Percentiles rank a stretch among this genome's conserved stretches.
Evolutionary conservation across 495 filamentous ascomycete species (phyloP).

Genomic region (Chlorociboria aeruginascens): DNA sequence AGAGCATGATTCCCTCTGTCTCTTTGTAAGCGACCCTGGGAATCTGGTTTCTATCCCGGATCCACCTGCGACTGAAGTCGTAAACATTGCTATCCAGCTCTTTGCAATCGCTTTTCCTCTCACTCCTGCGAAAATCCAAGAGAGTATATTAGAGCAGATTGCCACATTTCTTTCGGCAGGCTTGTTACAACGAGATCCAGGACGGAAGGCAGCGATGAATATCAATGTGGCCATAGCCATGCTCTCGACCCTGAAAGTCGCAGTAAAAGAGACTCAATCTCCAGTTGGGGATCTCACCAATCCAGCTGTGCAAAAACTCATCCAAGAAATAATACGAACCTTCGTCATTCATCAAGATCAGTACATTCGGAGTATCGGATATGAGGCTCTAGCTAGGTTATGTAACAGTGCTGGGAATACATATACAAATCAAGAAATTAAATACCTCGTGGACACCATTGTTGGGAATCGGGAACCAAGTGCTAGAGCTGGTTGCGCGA

Average conservation of each 20-base stretch:
- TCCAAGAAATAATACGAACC: slow-evolving; percentile 72
- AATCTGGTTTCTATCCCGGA: slow-evolving; percentile 48
- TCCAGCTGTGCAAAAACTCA: slow-evolving; percentile 67
- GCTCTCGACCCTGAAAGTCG: slow-evolving; percentile 67
- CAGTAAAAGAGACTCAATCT: slow-evolving; percentile 64
- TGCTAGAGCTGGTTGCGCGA: slow-evolving; percentile 84
- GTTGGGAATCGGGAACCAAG: slow-evolving; percentile 87
- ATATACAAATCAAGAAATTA: slow-evolving; percentile 81
- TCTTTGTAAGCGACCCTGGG: slow-evolving; percentile 60
- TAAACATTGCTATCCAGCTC: slow-evolving; percentile 83
- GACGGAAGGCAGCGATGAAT: slow-evolving; percentile 76
- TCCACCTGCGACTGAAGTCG: slow-evolving; percentile 82
- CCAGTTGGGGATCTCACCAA: slow-evolving; percentile 62
- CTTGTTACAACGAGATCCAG: slow-evolving; percentile 71
- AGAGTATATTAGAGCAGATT: slow-evolving; percentile 89
- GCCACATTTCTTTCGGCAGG: slow-evolving; percentile 72
- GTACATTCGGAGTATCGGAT: slow-evolving; percentile 73
- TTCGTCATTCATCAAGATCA: slow-evolving; percentile 75
- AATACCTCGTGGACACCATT: slow-evolving; percentile 85
- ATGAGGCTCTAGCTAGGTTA: slow-evolving; percentile 77
- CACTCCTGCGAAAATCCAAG: slow-evolving; percentile 81
- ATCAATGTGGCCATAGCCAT: slow-evolving; percentile 83
- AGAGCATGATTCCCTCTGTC: slow-evolving; percentile 78
- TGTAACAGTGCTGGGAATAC: slow-evolving; percentile 81
- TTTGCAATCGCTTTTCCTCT: slow-evolving; percentile 86